Conservation (phyloP, 257 asterid genomes). For the Buddleja alternifolia region DNA sequence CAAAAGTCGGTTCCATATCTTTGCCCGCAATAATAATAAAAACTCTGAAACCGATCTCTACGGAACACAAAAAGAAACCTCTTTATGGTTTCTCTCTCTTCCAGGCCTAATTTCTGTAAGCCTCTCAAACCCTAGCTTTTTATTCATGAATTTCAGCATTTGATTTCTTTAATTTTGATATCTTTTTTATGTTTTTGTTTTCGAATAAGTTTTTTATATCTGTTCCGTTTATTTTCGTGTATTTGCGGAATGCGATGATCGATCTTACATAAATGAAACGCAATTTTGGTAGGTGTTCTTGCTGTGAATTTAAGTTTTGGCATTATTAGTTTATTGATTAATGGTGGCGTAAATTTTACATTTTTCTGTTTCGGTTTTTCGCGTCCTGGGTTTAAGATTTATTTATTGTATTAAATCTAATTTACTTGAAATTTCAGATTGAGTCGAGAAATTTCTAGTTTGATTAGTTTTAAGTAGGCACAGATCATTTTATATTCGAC, state of each 20-base stretch:
- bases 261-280: conserved; percentile 39
- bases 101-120: conserved; percentile 36
- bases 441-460: background rate
- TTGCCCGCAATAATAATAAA: conserved; percentile 28
- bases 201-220: background rate
- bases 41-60: conserved; percentile 32
- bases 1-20: too few species aligned
- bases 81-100: conserved; percentile 19
- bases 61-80: conserved; percentile 24
- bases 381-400: conserved; percentile 26
- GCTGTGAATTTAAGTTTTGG: conserved; percentile 18
- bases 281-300: background rate
- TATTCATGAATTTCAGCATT: conserved; percentile 19
- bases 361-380: background rate
- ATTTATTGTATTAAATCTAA: background rate
- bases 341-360: background rate
- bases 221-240: background rate
- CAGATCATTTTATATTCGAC: conserved; percentile 14
- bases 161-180: conserved; percentile 7
- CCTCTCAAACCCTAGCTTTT: conserved; percentile 47
- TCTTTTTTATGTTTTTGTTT: background rate
- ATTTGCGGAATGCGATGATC: conserved; percentile 24
- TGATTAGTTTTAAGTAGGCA: conserved; percentile 28
- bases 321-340: background rate
- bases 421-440: conserved; percentile 27